Conservation (phyloP, 805 yeast genomes). For the Wickerhamiella cacticola region DNA sequence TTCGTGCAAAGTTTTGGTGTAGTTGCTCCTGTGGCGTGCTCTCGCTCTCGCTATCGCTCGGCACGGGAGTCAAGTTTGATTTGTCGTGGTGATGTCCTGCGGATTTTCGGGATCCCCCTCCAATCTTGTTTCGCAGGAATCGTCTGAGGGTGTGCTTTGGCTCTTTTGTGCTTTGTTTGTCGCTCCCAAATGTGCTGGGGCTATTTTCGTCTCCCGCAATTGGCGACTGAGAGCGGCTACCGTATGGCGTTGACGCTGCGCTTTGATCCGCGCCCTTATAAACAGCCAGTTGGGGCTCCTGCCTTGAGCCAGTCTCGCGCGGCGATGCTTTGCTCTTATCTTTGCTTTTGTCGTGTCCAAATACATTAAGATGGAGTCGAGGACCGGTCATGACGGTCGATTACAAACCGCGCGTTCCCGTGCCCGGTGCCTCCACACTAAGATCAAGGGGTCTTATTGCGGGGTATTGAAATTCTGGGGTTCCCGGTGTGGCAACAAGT, state of each 20-base stretch:
- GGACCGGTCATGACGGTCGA: conserved; percentile 7
- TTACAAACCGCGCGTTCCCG: background rate
- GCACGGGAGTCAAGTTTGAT: background rate
- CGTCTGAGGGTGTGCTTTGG: conserved; percentile 9
- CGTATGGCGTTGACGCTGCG: background rate
- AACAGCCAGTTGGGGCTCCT: background rate
- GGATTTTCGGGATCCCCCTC: background rate
- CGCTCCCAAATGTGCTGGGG: background rate
- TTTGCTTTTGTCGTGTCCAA: conserved; percentile 10
- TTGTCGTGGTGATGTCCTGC: background rate
- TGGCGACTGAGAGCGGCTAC: conserved; percentile 10
- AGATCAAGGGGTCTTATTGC: no score
- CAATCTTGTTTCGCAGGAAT: conserved; percentile 2
- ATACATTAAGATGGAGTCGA: conserved; percentile 6
- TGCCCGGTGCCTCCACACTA: no score
- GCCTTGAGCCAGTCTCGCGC: background rate
- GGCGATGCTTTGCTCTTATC: conserved; percentile 1
- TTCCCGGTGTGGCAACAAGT: no score
- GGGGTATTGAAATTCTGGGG: background rate
- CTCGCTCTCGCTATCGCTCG: conserved; percentile 10
- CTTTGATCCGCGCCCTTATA: background rate
- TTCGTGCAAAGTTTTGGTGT: background rate
- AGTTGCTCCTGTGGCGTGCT: conserved; percentile 1
- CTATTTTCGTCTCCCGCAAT: background rate
- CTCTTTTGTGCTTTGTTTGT: background rate